Base-by-base conservation (phyloP, 2,329 filamentous ascomycete genomes). In the Ophiostoma australiae region DNA sequence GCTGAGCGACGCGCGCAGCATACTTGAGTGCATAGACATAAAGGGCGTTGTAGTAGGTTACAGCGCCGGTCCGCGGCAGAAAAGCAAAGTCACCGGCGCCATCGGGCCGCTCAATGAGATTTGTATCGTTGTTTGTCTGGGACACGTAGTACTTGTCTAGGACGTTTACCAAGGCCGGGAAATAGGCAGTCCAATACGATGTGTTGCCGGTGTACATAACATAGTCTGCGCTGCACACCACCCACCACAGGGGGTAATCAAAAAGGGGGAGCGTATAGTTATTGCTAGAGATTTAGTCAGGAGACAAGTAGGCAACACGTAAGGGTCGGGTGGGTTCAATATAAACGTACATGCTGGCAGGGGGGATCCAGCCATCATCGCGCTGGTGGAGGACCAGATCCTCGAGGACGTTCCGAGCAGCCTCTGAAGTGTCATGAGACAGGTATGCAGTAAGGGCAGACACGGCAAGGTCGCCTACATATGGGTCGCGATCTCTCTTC, bases 241-340 rank as follows among this genome's bases (percentile, higher is more conserved):
- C 80, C 84, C 84, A 86, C 81, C 82, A 85, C 0, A 86, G 76
- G 1, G 84, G 83, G 70, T 86, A 86, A 72, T 86, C 84, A 58
- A 85, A 84, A 0, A 86, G 77, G 0, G 78, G 77, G 0, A 86
- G 80, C 0, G 79, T 80, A 73, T 86, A 86, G 68, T 81, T 77
- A 33, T 79, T 81, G 23, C 80, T 70, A n/a, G 13, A 11, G 10
- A 3, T 15, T 52, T 15, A 58, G 66, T 63, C 27, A 33, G 11
- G 27, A 17, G 11, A 13, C 58, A n/a, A 58, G 52, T 13, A 37
- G 20, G 20, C 13, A n/a, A 20, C 13, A 17, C 17, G 4, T 13
- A 39, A 33, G 27, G 27, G 27, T 31, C 27, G 27, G 3, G 8
- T 48, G 2, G 20, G 4, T 1, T 48, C 13, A 10, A 10, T 13